These are phyloP conservation scores for Ilyonectria mors-panacis DNA, from an alignment of 2,329 filamentous ascomycete genomes.

Conservation along the genomic window DNA sequence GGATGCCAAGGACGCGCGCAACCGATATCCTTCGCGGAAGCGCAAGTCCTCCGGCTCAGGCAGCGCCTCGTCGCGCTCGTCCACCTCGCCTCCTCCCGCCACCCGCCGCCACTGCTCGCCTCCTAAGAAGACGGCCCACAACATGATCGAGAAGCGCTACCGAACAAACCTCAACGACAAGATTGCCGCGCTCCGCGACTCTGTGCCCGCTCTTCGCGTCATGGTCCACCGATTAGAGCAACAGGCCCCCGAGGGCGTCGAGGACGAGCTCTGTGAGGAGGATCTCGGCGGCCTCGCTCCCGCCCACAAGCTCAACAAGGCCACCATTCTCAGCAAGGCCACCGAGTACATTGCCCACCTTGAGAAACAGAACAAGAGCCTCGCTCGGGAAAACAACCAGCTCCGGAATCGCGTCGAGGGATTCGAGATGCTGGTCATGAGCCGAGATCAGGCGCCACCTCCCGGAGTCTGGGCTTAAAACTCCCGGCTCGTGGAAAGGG, in stretches of 20 bases:
- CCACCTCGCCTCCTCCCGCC: constrained; percentile 59
- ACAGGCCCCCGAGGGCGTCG: constrained; percentile 70
- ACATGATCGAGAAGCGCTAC: constrained; percentile 97
- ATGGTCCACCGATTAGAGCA: constrained; percentile 74
- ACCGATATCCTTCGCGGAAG: constrained; percentile 49
- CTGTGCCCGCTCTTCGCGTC: constrained; percentile 87
- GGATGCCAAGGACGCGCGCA: constrained; percentile 39
- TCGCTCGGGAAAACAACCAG: constrained; percentile 52
- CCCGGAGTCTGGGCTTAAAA: constrained; percentile 47
- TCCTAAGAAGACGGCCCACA: constrained; percentile 90
- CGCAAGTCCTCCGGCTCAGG: constrained; percentile 52
- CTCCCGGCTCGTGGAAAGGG: constrained; percentile 28
- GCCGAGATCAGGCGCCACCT: constrained; percentile 43
- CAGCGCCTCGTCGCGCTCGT: constrained; percentile 48
- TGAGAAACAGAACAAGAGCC: constrained; percentile 53
- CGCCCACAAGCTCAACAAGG: constrained; percentile 94
- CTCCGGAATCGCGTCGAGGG: constrained; percentile 50
- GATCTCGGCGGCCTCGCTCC: constrained; percentile 80
- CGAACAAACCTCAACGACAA: constrained; percentile 96
- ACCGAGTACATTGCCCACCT: constrained; percentile 57
- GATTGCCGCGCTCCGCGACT: constrained; percentile 89
- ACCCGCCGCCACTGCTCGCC: constrained; percentile 49
- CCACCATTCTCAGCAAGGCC: constrained; percentile 73
- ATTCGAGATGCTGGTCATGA: constrained; percentile 51
- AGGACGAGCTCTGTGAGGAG: constrained; percentile 77